Percentiles rank a stretch among this genome's conserved stretches.
phyloP scores from a whole-genome alignment of 2,329 filamentous ascomycete genomes.

The Chaetothyriales sp. region DNA sequence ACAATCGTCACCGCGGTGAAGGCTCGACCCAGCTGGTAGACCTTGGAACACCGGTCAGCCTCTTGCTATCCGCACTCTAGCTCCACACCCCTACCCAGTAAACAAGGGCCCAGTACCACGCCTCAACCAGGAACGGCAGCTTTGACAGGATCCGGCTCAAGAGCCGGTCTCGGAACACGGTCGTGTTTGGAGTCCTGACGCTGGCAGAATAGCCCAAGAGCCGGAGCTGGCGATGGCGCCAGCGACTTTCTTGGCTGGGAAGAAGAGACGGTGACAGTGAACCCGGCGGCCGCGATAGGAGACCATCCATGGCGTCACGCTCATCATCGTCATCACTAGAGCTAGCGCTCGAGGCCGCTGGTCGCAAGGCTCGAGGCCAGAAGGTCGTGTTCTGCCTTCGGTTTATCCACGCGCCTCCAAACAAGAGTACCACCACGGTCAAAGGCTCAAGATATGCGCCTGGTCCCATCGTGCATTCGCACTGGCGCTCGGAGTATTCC shows the following conservation, averaged over 20 bases:
- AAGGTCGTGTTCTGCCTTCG: slow-evolving; percentile 30
- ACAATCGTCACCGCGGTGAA: slow-evolving; percentile 57
- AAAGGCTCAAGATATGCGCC: slow-evolving; percentile 49
- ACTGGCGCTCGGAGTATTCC: neutral
- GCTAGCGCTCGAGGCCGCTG: slow-evolving; percentile 9
- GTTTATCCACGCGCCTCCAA: slow-evolving; percentile 51
- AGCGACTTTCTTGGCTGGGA: slow-evolving; percentile 30
- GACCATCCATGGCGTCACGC: slow-evolving; percentile 7
- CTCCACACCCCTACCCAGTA: slow-evolving; percentile 44
- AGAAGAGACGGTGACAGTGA: slow-evolving; percentile 31
- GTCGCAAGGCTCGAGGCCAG: slow-evolving; percentile 8
- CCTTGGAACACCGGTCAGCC: slow-evolving; percentile 29
- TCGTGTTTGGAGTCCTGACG: slow-evolving; percentile 49
- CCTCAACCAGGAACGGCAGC: slow-evolving; percentile 60
- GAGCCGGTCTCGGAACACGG: slow-evolving; percentile 44
- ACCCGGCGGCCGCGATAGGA: slow-evolving; percentile 13
- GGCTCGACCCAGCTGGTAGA: slow-evolving; percentile 61
- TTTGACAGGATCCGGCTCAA: slow-evolving; percentile 51
- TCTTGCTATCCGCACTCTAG: neutral
- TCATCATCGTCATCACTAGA: slow-evolving; percentile 6
- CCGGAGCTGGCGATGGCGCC: slow-evolving; percentile 37
- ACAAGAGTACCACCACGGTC: slow-evolving; percentile 45
- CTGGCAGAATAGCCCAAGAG: slow-evolving; percentile 34
- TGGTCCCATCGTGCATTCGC: slow-evolving; percentile 32
- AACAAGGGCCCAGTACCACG: slow-evolving; percentile 64